phyloP scores from a whole-genome alignment of 1,139 yeast genomes.

The Pneumocystis canis region DNA sequence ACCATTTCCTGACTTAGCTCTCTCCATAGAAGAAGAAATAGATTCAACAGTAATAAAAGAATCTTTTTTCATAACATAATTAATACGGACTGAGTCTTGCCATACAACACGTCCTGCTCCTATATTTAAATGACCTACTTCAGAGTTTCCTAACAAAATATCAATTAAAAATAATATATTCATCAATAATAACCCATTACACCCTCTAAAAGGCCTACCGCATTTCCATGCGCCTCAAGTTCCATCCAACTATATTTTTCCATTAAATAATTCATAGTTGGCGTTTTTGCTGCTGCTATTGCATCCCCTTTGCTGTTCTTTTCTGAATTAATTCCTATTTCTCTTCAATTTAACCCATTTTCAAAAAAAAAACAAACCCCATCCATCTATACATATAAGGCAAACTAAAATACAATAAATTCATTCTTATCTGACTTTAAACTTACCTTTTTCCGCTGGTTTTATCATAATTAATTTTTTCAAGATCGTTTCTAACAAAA shows the following conservation, averaged over 20 bases:
- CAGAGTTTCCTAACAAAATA: conserved; percentile 14
- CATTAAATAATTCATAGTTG: conserved; percentile 13
- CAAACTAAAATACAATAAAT: background rate
- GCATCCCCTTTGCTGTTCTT: conserved; percentile 15
- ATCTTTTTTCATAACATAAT: conserved; percentile 14
- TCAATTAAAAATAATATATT: background rate
- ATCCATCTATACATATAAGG: conserved; percentile 13
- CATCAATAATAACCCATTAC: conserved; percentile 10
- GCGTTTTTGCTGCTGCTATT: conserved; percentile 16
- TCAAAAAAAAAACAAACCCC: conserved; percentile 9
- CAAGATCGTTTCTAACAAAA: background rate
- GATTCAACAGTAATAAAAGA: conserved; percentile 11
- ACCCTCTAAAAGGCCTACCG: conserved; percentile 17
- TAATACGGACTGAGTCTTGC: conserved; percentile 18
- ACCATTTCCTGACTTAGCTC: conserved; percentile 14
- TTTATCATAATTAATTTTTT: background rate
- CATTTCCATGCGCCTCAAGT: conserved; percentile 16
- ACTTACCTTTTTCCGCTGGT: background rate
- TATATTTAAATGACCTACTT: conserved; percentile 17
- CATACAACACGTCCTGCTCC: conserved; percentile 18
- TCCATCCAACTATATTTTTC: conserved; percentile 13
- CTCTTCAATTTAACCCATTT: background rate
- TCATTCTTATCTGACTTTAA: background rate
- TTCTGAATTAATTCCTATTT: conserved; percentile 8
- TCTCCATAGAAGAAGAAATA: conserved; percentile 11